These are phyloP conservation scores for Microdochium trichocladiopsis DNA, from an alignment of 2,329 filamentous ascomycete genomes.

Conservation along the genomic window DNA sequence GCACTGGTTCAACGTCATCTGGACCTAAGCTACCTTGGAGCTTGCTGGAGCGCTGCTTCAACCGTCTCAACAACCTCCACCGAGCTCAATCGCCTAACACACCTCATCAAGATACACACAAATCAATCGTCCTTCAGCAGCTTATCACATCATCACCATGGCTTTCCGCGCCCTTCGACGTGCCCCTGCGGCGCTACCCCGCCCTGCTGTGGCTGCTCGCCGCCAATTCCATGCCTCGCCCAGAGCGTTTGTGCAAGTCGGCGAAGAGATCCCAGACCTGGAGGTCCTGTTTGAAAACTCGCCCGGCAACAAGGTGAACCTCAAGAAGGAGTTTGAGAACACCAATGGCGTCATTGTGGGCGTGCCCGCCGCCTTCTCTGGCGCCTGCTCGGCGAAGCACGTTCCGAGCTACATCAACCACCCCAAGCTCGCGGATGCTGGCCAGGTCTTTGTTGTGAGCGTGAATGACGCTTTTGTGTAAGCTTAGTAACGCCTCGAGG, in stretches of 20 bases:
- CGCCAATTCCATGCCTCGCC: conserved; percentile 58
- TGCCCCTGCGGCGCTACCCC: conserved; percentile 1
- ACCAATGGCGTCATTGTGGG: conserved; percentile 79
- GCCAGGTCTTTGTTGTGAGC: conserved; percentile 80
- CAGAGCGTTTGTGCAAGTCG: conserved; percentile 61
- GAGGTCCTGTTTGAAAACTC: conserved; percentile 75
- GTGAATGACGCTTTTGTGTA: conserved; percentile 96
- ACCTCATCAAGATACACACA: no score
- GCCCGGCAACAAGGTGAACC: conserved; percentile 87
- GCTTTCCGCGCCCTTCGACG: conserved; percentile 14
- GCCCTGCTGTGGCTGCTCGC: conserved; percentile 14
- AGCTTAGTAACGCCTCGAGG: conserved; percentile 32
- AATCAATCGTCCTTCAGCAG: not conserved
- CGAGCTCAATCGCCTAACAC: no score
- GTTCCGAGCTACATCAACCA: conserved; percentile 83
- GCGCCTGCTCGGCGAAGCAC: conserved; percentile 55
- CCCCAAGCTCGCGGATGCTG: conserved; percentile 69
- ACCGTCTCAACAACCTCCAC: no score
- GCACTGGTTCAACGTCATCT: no score
- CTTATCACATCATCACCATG: conserved; percentile 7
- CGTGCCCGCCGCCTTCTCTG: conserved; percentile 71
- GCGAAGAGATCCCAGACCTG: conserved; percentile 71
- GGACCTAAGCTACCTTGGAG: no score
- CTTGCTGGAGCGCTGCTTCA: no score
- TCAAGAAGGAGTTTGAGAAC: conserved; percentile 65